Evolutionary conservation across 345 rosid genomes (phyloP), one percentile per base, ranked within the genome.

Genomic region (Murraya koenigii): DNA sequence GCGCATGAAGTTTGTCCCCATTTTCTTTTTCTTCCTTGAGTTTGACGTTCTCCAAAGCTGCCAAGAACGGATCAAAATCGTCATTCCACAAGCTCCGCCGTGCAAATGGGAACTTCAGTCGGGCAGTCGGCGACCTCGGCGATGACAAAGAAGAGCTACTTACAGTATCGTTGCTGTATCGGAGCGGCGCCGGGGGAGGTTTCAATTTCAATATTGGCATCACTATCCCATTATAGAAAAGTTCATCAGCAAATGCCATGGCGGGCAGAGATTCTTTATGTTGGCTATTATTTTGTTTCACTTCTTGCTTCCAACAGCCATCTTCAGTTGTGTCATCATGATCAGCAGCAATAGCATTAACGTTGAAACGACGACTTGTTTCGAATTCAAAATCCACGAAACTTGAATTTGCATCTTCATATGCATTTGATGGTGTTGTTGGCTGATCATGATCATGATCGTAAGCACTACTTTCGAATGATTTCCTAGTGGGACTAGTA

Each of bases 161-260:
- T 23, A 33, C 56, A 5, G 26, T 63, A 15, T n/a, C 66, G 15
- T 64, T 72, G 19, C 26, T 8, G 38, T 49, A 60, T 1, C 69
- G 81, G 66, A 68, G 75, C 20, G 84, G 41, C 0, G 5, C 49
- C 49, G 92, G 91, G 1, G 92, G 90, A 38, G 81, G 89, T 54
- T 75, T 88, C 55, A 90, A 58, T 54, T 75, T 88, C 55, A 90
- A 58, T 19, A 6, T 15, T 0, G 90, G 87, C 87, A 82, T 79
- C 28, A 87, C 85, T 69, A 78, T 83, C 44, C 87, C 92, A 17
- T 86, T 84, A 54, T 80, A 62, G 74, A 88, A 87, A 7, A 90
- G 82, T 36, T 90, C 92, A 56, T 88, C 94, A 13, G 92, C 92
- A 81, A 83, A 88, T 9, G 92, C 85, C 87, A 90, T 85, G 14